These are phyloP conservation scores for Neopestalotiopsis sp. DNA, from an alignment of 2,329 filamentous ascomycete species.

Conservation along the genomic window DNA sequence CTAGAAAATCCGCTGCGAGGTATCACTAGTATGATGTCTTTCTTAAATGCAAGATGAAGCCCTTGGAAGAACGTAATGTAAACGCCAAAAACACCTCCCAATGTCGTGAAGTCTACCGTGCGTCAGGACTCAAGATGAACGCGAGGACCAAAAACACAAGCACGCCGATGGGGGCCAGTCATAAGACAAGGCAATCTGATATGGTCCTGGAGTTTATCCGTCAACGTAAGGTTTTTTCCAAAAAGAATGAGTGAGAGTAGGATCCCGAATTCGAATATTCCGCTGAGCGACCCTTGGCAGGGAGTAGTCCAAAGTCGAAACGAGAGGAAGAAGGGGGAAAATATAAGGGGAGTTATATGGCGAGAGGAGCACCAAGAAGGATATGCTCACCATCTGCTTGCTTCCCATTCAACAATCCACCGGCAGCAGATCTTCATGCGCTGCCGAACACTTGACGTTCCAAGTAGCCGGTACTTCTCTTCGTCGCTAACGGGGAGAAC, in stretches of 20 bases:
- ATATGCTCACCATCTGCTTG: constrained; percentile 69
- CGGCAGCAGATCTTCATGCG: constrained; percentile 81
- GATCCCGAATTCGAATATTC: background rate
- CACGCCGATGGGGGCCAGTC: constrained; percentile 18
- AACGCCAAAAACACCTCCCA: constrained; percentile 13
- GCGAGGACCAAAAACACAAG: constrained; percentile 17
- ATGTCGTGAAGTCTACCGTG: constrained; percentile 6
- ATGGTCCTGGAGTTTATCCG: constrained; percentile 19
- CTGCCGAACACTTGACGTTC: constrained; percentile 77
- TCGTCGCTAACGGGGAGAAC: constrained; percentile 78
- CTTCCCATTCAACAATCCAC: constrained; percentile 79
- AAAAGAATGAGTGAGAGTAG: background rate
- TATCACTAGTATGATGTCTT: constrained; percentile 24
- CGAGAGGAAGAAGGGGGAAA: background rate
- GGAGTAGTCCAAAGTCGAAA: background rate
- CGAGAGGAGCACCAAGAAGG: constrained; percentile 17
- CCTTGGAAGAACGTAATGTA: background rate
- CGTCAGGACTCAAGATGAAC: background rate
- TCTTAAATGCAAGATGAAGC: constrained; percentile 12
- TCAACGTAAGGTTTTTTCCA: constrained; percentile 7
- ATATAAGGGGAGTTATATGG: background rate
- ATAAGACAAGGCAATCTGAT: constrained; percentile 22
- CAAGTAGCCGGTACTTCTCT: constrained; percentile 80
- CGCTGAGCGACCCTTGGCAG: background rate
- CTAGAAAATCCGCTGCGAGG: constrained; percentile 17